These are phyloP conservation scores for Mercurialis annua DNA, from an alignment of 345 rosid genomes.

Conservation along the genomic window DNA sequence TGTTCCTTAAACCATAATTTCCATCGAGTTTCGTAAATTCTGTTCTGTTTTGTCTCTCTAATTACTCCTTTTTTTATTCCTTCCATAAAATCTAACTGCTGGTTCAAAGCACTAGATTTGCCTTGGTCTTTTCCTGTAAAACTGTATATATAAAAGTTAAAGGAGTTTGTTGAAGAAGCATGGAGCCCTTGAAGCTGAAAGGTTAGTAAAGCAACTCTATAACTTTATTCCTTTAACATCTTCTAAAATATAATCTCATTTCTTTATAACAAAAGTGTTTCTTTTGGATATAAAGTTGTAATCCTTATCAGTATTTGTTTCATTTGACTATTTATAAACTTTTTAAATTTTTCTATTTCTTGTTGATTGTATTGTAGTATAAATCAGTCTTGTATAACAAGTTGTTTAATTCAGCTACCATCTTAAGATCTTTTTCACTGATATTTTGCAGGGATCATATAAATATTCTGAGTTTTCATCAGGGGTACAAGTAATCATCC, in stretches of 20 bases:
- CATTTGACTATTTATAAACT: not conserved
- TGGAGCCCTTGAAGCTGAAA: constrained; percentile 16
- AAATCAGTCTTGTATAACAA: not conserved
- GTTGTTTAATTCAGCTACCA: not conserved
- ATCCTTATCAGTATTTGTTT: not conserved
- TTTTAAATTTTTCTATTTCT: not conserved
- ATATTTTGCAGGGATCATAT: constrained; percentile 7
- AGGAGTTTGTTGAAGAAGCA: constrained; percentile 10
- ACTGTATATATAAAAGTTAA: constrained; percentile 17
- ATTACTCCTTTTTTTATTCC: not conserved
- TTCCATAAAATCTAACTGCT: constrained; percentile 12
- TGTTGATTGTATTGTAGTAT: not conserved
- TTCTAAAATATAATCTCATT: not conserved
- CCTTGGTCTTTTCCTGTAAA: not conserved
- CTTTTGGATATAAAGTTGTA: constrained; percentile 3
- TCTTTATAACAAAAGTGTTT: not conserved
- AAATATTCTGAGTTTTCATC: not conserved
- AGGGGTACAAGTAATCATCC: not conserved
- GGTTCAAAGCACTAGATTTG: constrained; percentile 45
- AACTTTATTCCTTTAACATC: not conserved
- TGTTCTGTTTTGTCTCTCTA: constrained; percentile 12
- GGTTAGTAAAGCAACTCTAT: constrained; percentile 8
- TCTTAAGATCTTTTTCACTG: not conserved
- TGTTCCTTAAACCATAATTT: constrained; percentile 21
- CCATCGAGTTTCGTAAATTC: constrained; percentile 35